These are phyloP conservation scores for Scheffersomyces spartinae DNA, from an alignment of 805 yeast species.

Conservation along the genomic window DNA sequence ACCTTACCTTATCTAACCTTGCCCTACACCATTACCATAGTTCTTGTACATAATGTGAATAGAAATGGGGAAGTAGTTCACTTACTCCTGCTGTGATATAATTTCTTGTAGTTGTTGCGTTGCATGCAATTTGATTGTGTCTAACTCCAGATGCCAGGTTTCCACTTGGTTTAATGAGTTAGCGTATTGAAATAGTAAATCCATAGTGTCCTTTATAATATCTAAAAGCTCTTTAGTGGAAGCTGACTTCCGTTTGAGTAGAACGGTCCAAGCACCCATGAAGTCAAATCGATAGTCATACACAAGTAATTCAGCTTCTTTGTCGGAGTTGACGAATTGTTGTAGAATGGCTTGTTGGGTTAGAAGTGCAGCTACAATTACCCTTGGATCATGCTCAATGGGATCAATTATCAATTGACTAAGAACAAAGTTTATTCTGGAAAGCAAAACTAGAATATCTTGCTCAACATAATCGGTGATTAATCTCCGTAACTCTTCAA, in stretches of 20 bases:
- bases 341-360: constrained; percentile 13
- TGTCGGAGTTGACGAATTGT: constrained; percentile 6
- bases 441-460: constrained; percentile 11
- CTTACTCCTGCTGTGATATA: too few relatives aligned
- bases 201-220: too few relatives aligned
- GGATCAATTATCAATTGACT: constrained; percentile 21
- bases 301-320: constrained; percentile 9
- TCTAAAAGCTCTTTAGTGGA: too few relatives aligned
- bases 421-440: constrained; percentile 17
- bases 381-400: constrained; percentile 11
- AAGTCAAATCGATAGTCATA: constrained; percentile 20
- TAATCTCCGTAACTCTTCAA: constrained; percentile 8
- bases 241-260: constrained; percentile 6
- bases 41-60: too few relatives aligned
- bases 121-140: too few relatives aligned
- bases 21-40: too few relatives aligned
- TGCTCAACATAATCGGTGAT: constrained; percentile 2
- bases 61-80: too few relatives aligned
- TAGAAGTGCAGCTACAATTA: constrained; percentile 9
- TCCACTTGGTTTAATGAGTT: too few relatives aligned
- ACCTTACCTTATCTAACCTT: too few relatives aligned
- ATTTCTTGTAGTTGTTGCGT: too few relatives aligned
- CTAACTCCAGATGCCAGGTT: too few relatives aligned
- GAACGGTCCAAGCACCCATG: constrained; percentile 23
- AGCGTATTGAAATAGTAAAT: too few relatives aligned